Percentiles rank a stretch among this genome's conserved stretches.
phyloP scores from a whole-genome alignment of 2,329 filamentous ascomycete species.

The Xylariales sp. region DNA sequence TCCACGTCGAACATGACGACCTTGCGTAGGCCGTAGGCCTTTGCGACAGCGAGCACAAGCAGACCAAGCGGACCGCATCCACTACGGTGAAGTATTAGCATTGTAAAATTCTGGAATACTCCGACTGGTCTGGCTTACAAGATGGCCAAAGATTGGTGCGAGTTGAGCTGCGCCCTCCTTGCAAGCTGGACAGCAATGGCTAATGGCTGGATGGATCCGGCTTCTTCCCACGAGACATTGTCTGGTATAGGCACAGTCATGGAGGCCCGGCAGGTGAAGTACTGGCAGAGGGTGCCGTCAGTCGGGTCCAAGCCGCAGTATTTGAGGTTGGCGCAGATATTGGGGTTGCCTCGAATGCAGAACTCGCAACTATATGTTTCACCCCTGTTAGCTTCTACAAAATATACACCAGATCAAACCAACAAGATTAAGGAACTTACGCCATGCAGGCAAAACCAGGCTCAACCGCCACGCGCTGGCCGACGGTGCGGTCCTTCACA shows the following conservation, averaged over 20 bases:
- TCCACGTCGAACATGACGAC: constrained; percentile 3
- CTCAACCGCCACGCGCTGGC: constrained; percentile 3
- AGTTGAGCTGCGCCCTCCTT: neutral
- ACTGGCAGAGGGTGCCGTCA: constrained; percentile 3
- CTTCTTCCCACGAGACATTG: constrained; percentile 6
- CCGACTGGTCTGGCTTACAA: constrained; percentile 2
- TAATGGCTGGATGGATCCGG: constrained; percentile 2
- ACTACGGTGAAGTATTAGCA: too few relatives aligned
- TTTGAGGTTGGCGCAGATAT: constrained; percentile 3
- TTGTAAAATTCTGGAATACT: too few relatives aligned
- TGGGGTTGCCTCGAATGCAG: constrained; percentile 1
- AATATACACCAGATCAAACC: too few relatives aligned
- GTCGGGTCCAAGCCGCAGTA: constrained; percentile 4
- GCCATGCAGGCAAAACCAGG: constrained; percentile 4
- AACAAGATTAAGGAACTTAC: too few relatives aligned
- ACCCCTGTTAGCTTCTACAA: too few relatives aligned
- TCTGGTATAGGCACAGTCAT: constrained; percentile 3
- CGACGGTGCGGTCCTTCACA: constrained; percentile 1
- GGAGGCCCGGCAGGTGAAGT: constrained; percentile 1
- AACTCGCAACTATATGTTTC: too few relatives aligned
- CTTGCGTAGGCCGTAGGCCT: constrained; percentile 3
- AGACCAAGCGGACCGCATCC: constrained; percentile 2
- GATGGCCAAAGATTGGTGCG: constrained; percentile 3
- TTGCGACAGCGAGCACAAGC: constrained; percentile 1
- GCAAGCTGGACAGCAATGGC: constrained; percentile 3